These are phyloP conservation scores for Emergomyces africanus DNA, from an alignment of 2,329 filamentous ascomycete species.

Conservation along the genomic window DNA sequence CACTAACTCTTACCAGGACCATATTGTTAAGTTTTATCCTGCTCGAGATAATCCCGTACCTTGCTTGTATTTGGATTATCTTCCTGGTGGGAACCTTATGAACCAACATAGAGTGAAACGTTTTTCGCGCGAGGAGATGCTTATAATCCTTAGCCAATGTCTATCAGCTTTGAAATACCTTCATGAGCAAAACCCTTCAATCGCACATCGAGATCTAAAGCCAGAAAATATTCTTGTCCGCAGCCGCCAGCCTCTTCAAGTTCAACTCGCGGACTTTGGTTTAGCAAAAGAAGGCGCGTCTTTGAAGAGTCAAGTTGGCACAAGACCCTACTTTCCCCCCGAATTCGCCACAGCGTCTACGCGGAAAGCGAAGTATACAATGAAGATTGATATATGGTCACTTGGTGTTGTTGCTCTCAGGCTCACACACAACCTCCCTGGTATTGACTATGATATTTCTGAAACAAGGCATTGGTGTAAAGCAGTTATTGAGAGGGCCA, in stretches of 20 bases:
- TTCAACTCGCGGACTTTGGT: constrained; percentile 12
- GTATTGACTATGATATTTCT: too few species aligned
- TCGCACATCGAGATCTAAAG: constrained; percentile 13
- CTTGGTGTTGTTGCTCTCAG: constrained; percentile 55
- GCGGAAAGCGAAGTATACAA: constrained; percentile 47
- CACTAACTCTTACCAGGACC: background rate
- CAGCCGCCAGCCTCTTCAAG: background rate
- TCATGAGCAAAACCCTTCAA: constrained; percentile 3
- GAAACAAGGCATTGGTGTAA: background rate
- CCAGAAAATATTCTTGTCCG: constrained; percentile 11
- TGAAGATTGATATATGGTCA: constrained; percentile 82
- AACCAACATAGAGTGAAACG: background rate
- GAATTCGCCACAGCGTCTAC: background rate
- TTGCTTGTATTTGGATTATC: constrained; percentile 3
- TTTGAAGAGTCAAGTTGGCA: background rate
- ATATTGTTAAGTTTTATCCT: background rate
- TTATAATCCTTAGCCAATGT: background rate
- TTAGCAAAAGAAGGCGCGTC: background rate
- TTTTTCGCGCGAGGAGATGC: background rate
- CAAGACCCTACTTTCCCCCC: background rate
- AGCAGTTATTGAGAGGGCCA: background rate
- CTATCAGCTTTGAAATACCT: constrained; percentile 9
- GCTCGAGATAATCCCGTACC: background rate
- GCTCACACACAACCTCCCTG: background rate
- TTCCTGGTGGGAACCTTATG: background rate